Conservation (phyloP, 179 eudicot species). For the Nepenthes alata region DNA sequence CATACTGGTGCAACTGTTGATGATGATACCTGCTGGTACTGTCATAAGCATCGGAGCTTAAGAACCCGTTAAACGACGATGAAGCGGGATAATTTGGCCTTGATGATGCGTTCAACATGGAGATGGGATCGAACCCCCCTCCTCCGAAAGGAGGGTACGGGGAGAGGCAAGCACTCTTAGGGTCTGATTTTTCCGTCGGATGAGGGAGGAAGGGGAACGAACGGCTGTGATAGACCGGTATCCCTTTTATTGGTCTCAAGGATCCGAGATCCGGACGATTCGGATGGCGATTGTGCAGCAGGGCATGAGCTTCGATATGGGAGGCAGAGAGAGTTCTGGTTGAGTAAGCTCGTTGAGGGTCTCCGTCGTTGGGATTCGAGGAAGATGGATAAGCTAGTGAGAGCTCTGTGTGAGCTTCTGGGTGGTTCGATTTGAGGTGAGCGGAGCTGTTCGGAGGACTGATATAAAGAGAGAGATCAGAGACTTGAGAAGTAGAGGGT, state of each 20-base stretch:
- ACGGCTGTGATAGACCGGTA: slow-evolving; percentile 46
- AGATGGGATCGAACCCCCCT: slow-evolving; percentile 18
- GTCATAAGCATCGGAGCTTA: not conserved
- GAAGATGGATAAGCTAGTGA: slow-evolving; percentile 21
- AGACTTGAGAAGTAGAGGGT: slow-evolving; percentile 21
- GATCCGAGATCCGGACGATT: not conserved
- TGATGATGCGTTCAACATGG: slow-evolving; percentile 11
- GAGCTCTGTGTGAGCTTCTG: slow-evolving; percentile 18
- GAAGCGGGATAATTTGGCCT: not conserved
- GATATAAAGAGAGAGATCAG: slow-evolving; percentile 48
- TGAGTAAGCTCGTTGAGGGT: too few relatives aligned
- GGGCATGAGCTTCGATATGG: slow-evolving; percentile 1
- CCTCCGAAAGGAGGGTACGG: slow-evolving; percentile 7
- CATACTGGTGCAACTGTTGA: slow-evolving; percentile 6
- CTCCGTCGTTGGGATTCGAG: not conserved
- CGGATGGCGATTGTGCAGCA: not conserved
- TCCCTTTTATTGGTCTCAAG: slow-evolving; percentile 37
- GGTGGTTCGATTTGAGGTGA: not conserved
- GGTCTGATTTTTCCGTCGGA: slow-evolving; percentile 21
- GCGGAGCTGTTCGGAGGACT: slow-evolving; percentile 25
- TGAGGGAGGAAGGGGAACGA: slow-evolving; percentile 25
- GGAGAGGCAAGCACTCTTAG: slow-evolving; percentile 17
- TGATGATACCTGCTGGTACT: slow-evolving; percentile 1
- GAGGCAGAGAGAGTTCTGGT: not conserved
- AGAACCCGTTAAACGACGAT: slow-evolving; percentile 9